Evolutionary conservation across 2,329 filamentous ascomycete species (phyloP).

Genomic region (Pseudocercospora macadamiae): DNA sequence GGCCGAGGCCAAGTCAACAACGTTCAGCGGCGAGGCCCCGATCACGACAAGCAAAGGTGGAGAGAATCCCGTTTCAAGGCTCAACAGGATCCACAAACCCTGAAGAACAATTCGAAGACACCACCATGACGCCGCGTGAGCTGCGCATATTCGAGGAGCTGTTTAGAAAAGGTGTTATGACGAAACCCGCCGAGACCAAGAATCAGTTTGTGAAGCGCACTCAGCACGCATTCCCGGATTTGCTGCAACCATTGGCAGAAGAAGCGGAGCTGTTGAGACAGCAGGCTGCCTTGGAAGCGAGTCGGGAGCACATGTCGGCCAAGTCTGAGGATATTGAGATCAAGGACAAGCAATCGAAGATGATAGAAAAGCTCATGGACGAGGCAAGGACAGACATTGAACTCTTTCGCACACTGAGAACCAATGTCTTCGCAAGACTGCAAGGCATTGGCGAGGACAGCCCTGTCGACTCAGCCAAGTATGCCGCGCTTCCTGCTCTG

Average conservation of each 20-base stretch:
- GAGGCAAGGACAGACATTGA: constrained; percentile 62
- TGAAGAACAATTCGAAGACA: constrained; percentile 18
- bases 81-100: constrained; percentile 7
- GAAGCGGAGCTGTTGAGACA: constrained; percentile 21
- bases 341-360: constrained; percentile 24
- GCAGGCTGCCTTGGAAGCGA: background rate
- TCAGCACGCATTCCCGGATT: constrained; percentile 21
- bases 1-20: background rate
- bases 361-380: constrained; percentile 60
- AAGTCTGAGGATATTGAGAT: constrained; percentile 9
- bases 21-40: background rate
- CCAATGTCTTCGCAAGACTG: constrained; percentile 62
- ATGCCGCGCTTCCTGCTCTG: constrained; percentile 21
- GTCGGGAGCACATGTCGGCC: background rate
- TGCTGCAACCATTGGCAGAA: constrained; percentile 26
- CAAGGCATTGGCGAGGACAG: background rate
- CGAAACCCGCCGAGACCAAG: constrained; percentile 6
- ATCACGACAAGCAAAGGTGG: background rate
- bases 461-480: background rate
- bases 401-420: constrained; percentile 68
- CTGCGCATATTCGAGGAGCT: constrained; percentile 25
- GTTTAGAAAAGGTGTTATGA: constrained; percentile 18
- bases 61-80: constrained; percentile 25
- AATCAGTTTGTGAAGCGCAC: background rate
- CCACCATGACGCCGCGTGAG: constrained; percentile 29